Evolutionary conservation across 2,329 filamentous ascomycete genomes (phyloP).

Genomic region (Teratosphaeria gauchensis): DNA sequence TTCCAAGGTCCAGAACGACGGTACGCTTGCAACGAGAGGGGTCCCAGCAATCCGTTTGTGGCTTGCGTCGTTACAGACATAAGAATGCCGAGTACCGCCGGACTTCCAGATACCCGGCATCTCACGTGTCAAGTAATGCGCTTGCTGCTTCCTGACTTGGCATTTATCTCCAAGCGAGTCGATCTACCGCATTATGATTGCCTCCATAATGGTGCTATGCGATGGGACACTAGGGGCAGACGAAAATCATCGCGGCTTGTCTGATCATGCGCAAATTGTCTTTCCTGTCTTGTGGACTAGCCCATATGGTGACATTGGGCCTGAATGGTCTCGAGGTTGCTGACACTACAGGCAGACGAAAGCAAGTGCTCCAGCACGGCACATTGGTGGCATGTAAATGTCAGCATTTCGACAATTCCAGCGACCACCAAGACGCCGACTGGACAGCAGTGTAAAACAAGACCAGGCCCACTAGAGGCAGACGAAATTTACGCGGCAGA

Average conservation of each 20-base stretch:
- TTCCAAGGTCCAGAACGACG: not conserved
- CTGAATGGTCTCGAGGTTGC: not conserved
- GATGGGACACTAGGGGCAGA: not conserved
- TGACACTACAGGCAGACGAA: not conserved
- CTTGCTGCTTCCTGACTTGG: not conserved
- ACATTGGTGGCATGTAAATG: not conserved
- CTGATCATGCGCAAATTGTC: not conserved
- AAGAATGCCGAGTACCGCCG: not conserved
- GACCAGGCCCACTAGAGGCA: not conserved
- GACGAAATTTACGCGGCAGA: not conserved
- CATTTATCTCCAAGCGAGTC: not conserved
- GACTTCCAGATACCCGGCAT: not conserved
- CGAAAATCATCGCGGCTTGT: not conserved
- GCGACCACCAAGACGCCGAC: not conserved
- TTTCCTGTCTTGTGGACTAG: not conserved
- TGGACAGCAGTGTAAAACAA: not conserved
- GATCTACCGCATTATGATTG: not conserved
- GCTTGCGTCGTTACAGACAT: not conserved
- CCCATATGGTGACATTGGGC: not conserved
- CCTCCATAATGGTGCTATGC: not conserved
- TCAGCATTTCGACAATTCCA: not conserved
- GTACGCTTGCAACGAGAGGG: not conserved
- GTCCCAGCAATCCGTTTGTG: not conserved
- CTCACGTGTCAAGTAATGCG: not conserved
- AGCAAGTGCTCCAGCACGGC: not conserved